Evolutionary conservation across 306 rosid genomes (phyloP).

Genomic region (Castanopsis chinensis): DNA sequence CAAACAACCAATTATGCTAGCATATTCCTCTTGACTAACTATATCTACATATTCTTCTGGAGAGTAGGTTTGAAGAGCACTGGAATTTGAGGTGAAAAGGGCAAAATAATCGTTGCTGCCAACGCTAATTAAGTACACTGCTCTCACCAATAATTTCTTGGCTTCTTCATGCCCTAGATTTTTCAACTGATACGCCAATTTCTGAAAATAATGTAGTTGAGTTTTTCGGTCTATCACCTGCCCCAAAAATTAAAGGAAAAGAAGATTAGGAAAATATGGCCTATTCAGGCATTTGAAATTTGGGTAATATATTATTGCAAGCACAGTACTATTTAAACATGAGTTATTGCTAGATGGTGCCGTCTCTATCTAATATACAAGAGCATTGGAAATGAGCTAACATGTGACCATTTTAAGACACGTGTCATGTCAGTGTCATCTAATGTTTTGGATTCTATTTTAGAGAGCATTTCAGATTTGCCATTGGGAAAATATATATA

Average conservation of each 20-base stretch:
- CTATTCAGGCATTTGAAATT: background rate
- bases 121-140: slow-evolving; percentile 43
- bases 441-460: background rate
- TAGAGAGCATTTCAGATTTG: no score
- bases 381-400: no score
- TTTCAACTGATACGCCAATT: slow-evolving; percentile 20
- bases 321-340: no score
- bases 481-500: no score
- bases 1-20: no score
- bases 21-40: no score
- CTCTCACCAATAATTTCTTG: slow-evolving; percentile 27
- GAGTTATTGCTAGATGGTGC: background rate
- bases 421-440: no score
- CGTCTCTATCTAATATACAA: background rate
- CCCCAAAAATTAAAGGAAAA: background rate
- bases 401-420: no score
- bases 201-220: slow-evolving; percentile 43
- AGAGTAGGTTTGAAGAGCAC: slow-evolving; percentile 12
- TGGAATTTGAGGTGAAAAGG: slow-evolving; percentile 6
- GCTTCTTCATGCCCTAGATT: slow-evolving; percentile 36
- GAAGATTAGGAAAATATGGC: background rate
- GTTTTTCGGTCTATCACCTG: slow-evolving; percentile 42
- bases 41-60: slow-evolving; percentile 23
- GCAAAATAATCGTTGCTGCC: slow-evolving; percentile 44
- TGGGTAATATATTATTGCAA: background rate